A percentile compares a stretch with the other conserved stretches of the same genome.
These are phyloP conservation scores for Rhizopogon vulgaris DNA, from an alignment of 768 basidiomycete genomes.

Conservation along the genomic window DNA sequence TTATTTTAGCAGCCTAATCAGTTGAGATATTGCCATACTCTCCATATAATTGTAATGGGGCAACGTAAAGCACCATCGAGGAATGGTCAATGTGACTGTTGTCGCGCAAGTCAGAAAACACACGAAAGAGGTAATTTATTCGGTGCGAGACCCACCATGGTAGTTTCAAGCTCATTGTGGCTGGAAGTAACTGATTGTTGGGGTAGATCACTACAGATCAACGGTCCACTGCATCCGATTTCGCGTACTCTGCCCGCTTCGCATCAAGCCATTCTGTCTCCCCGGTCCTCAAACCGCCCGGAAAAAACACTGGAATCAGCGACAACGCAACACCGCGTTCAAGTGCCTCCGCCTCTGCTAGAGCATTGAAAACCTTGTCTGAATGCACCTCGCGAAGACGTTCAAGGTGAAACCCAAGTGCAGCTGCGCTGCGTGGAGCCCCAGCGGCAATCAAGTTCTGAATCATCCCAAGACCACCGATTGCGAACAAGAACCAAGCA, in stretches of 20 bases:
- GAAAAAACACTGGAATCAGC: background rate
- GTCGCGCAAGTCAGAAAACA: no score
- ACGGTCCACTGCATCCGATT: background rate
- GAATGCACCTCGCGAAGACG: background rate
- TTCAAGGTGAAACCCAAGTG: conserved; percentile 19
- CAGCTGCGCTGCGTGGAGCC: conserved; percentile 11
- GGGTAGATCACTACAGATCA: background rate
- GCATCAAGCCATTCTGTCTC: background rate
- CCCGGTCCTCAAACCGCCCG: background rate
- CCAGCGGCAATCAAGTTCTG: conserved; percentile 21
- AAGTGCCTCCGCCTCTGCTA: background rate
- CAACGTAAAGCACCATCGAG: no score
- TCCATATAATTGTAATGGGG: no score
- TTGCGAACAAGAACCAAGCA: conserved; percentile 18
- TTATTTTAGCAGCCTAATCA: no score
- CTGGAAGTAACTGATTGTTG: background rate
- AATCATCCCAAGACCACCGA: conserved; percentile 20
- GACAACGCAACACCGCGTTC: background rate
- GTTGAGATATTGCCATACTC: no score
- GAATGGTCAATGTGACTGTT: no score
- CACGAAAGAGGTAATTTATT: no score
- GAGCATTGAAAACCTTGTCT: background rate
- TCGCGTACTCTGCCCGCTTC: background rate
- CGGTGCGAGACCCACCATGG: no score
- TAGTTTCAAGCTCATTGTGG: background rate